phyloP scores from a whole-genome alignment of 108 stramenopile species.

The Nitzschia putrida region DNA sequence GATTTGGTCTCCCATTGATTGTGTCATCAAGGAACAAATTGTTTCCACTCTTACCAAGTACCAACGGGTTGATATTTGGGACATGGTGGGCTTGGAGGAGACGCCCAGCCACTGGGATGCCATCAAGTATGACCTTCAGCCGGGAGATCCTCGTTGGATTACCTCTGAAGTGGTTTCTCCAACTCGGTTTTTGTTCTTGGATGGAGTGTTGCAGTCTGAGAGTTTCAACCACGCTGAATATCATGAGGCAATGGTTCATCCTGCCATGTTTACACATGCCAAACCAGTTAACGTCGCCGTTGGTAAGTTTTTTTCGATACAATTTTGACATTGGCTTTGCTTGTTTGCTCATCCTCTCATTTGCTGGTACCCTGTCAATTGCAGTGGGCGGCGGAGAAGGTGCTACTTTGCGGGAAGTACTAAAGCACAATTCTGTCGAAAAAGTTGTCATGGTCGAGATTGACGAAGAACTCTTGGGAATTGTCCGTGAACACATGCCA shows the following conservation, averaged over 20 bases:
- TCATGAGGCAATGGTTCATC: constrained; percentile 92
- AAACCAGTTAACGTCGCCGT: constrained; percentile 72
- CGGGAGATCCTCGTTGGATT: constrained; percentile 76
- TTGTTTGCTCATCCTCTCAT: constrained; percentile 81
- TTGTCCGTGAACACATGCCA: constrained; percentile 72
- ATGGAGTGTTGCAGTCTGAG: constrained; percentile 58
- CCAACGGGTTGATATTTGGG: constrained; percentile 87
- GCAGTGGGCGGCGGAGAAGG: constrained; percentile 87
- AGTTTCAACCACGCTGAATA: constrained; percentile 43
- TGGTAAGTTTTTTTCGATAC: neutral
- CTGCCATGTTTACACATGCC: constrained; percentile 88
- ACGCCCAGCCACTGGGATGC: constrained; percentile 70
- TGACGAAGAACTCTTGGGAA: constrained; percentile 69
- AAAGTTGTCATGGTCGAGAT: constrained; percentile 84
- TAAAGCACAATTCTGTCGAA: constrained; percentile 82
- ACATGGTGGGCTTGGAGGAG: constrained; percentile 65
- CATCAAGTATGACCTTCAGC: constrained; percentile 53
- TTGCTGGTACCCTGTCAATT: constrained; percentile 42
- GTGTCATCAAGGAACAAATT: constrained; percentile 41
- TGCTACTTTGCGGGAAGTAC: constrained; percentile 85
- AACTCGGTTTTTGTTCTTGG: constrained; percentile 63
- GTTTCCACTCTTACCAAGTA: constrained; percentile 31
- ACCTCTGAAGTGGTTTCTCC: constrained; percentile 63
- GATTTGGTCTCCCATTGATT: constrained; percentile 47
- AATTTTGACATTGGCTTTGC: constrained; percentile 77